Evolutionary conservation across 1,139 yeast species (phyloP).

Genomic region (Geotrichum aggregatum): DNA sequence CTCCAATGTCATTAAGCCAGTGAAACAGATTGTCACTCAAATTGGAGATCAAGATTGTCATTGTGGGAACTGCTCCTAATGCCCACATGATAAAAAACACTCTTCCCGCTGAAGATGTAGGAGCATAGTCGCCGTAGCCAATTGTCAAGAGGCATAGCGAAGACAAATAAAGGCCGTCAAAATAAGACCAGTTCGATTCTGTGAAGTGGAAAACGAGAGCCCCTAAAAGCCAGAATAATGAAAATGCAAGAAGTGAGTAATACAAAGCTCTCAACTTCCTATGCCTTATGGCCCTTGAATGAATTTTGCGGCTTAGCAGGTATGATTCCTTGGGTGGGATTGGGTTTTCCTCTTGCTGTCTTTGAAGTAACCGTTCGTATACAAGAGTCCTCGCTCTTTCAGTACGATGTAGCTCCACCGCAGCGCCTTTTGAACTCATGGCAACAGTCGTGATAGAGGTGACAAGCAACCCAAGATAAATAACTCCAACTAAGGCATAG

Average conservation of each 20-base stretch:
- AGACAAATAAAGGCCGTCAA: slow-evolving; percentile 66
- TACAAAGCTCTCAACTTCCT: slow-evolving; percentile 38
- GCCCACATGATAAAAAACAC: slow-evolving; percentile 78
- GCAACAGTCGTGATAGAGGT: slow-evolving; percentile 66
- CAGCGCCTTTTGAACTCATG: slow-evolving; percentile 55
- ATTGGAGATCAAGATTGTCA: slow-evolving; percentile 75
- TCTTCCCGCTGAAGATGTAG: slow-evolving; percentile 59
- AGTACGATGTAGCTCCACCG: slow-evolving; percentile 35
- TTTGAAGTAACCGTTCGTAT: slow-evolving; percentile 16
- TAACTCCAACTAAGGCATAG: slow-evolving; percentile 66
- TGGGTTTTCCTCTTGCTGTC: slow-evolving; percentile 1
- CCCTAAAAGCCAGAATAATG: slow-evolving; percentile 66
- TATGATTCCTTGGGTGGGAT: slow-evolving; percentile 41
- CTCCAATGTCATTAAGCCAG: slow-evolving; percentile 21
- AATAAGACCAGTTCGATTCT: slow-evolving; percentile 67
- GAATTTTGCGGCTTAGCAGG: slow-evolving; percentile 47
- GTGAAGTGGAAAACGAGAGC: slow-evolving; percentile 52
- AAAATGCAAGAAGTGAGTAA: slow-evolving; percentile 47
- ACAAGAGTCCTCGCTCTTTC: slow-evolving; percentile 26
- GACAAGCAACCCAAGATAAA: slow-evolving; percentile 66
- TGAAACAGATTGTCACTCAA: slow-evolving; percentile 59
- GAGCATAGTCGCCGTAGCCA: slow-evolving; percentile 78
- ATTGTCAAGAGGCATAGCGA: slow-evolving; percentile 71
- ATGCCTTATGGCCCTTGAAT: slow-evolving; percentile 18
- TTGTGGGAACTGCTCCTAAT: slow-evolving; percentile 73